Conservation (phyloP, 495 filamentous ascomycete species). For the Penicillium paradoxum region DNA sequence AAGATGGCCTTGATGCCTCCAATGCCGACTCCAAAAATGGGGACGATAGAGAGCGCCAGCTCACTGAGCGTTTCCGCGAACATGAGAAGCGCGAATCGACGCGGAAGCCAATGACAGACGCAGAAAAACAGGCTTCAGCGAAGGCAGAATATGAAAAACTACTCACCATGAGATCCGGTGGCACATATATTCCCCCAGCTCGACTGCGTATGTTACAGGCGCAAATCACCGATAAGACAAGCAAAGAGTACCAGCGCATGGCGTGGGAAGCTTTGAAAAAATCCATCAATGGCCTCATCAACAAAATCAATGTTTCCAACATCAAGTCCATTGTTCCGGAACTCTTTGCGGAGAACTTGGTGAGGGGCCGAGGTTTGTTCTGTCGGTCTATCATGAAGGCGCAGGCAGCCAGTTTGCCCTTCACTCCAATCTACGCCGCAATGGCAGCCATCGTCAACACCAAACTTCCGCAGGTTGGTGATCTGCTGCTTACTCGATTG, state of each 20-base stretch:
- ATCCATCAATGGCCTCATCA: conserved; percentile 96
- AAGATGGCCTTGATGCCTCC: conserved; percentile 36
- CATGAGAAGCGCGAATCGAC: conserved; percentile 47
- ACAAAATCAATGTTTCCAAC: conserved; percentile 96
- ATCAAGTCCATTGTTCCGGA: conserved; percentile 97
- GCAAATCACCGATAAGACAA: conserved; percentile 91
- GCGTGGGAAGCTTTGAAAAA: conserved; percentile 99
- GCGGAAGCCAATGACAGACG: conserved; percentile 65
- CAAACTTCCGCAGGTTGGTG: conserved; percentile 90
- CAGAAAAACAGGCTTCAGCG: conserved; percentile 75
- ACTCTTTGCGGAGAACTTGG: conserved; percentile 88
- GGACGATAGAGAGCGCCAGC: conserved; percentile 57
- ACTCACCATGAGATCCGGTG: conserved; percentile 83
- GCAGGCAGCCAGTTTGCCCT: conserved; percentile 91
- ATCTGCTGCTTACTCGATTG: conserved; percentile 79
- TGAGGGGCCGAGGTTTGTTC: conserved; percentile 86
- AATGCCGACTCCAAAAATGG: conserved; percentile 52
- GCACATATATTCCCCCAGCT: conserved; percentile 92
- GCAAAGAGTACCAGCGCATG: conserved; percentile 98
- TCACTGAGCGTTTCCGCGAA: conserved; percentile 54
- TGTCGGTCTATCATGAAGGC: conserved; percentile 97
- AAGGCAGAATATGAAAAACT: conserved; percentile 91
- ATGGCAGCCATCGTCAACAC: conserved; percentile 97
- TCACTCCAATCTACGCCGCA: conserved; percentile 89
- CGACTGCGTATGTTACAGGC: conserved; percentile 87